Conservation (phyloP, 495 filamentous ascomycete species). For the Tuber magnatum region DNA sequence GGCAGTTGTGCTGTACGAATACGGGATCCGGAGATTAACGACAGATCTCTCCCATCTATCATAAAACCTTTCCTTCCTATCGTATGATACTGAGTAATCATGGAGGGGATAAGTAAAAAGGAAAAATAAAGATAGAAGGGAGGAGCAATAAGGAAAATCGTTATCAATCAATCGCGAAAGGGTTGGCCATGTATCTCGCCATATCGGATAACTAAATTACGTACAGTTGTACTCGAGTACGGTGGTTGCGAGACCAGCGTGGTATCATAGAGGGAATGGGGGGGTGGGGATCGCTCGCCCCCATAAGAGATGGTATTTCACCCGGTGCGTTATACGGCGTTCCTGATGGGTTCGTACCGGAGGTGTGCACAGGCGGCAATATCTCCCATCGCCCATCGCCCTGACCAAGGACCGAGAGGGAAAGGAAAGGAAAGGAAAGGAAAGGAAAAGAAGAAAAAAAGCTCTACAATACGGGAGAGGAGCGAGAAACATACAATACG, state of each 20-base stretch:
- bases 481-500: background rate
- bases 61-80: too few species aligned
- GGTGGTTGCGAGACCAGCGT: background rate
- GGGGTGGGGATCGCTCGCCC: background rate
- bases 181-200: background rate
- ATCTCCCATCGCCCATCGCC: background rate
- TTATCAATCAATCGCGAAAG: background rate
- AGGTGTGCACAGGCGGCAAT: background rate
- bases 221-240: background rate
- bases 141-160: background rate
- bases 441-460: background rate
- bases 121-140: background rate
- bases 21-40: background rate
- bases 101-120: background rate
- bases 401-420: background rate
- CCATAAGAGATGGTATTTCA: background rate
- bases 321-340: background rate
- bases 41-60: too few species aligned
- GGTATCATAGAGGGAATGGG: background rate
- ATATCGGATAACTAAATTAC: constrained; percentile 3
- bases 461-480: background rate
- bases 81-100: background rate
- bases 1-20: background rate
- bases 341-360: background rate
- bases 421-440: background rate